A percentile compares a stretch with the other conserved stretches of the same genome.
These are phyloP conservation scores for Alternaria novae-zelandiae DNA, from an alignment of 2,329 filamentous ascomycete species.

Conservation along the genomic window DNA sequence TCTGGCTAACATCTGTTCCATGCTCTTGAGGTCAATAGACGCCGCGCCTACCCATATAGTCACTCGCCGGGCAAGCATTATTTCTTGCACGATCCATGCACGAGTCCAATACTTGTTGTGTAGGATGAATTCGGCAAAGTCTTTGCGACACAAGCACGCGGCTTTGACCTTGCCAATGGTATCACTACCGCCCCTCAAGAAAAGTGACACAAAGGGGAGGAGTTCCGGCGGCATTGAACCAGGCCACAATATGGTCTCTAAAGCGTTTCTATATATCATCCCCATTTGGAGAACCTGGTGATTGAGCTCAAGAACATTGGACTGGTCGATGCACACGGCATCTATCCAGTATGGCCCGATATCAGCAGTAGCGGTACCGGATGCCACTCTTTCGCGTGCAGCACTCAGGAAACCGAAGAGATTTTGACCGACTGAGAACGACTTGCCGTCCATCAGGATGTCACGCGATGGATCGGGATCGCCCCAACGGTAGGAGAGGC, in stretches of 20 bases:
- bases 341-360: conserved; percentile 12
- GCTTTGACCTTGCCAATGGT: too few species aligned
- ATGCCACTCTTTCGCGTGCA: background rate
- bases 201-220: background rate
- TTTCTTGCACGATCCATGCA: conserved; percentile 10
- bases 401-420: conserved; percentile 11
- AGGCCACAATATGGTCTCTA: background rate
- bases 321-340: conserved; percentile 14
- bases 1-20: background rate
- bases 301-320: conserved; percentile 2
- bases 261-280: background rate
- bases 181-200: background rate
- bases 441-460: conserved; percentile 6
- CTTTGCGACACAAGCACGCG: too few species aligned
- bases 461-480: conserved; percentile 16
- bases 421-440: conserved; percentile 9
- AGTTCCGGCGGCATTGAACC: background rate
- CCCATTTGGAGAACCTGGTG: conserved; percentile 12
- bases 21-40: background rate
- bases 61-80: background rate
- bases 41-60: background rate
- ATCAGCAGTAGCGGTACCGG: background rate
- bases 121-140: background rate
- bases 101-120: conserved; percentile 1
- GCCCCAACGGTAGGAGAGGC: conserved; percentile 42